These are phyloP conservation scores for Geotrichum bryndzae DNA, from an alignment of 1,139 yeast genomes.

Conservation along the genomic window DNA sequence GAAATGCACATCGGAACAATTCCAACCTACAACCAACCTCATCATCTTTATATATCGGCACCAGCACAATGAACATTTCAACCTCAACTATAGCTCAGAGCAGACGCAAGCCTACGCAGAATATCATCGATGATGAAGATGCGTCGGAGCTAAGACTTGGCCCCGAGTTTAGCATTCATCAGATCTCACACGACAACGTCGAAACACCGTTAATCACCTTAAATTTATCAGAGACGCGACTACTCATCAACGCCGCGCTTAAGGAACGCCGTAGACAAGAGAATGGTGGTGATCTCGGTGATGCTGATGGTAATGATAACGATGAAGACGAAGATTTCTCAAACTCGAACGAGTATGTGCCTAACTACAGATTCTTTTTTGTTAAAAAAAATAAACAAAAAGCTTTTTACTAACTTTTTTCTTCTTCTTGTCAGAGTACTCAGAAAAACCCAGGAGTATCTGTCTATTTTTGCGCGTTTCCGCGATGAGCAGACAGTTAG, in stretches of 20 bases:
- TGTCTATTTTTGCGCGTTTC: constrained; percentile 81
- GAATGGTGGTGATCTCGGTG: constrained; percentile 37
- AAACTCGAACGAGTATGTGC: constrained; percentile 37
- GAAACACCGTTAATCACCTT: constrained; percentile 74
- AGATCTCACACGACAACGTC: constrained; percentile 74
- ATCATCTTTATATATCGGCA: not conserved
- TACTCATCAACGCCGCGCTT: constrained; percentile 83
- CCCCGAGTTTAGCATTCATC: constrained; percentile 81
- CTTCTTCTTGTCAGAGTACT: constrained; percentile 45
- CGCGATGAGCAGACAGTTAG: constrained; percentile 88
- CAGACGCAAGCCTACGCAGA: constrained; percentile 66
- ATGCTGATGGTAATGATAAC: constrained; percentile 38
- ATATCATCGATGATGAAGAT: constrained; percentile 64
- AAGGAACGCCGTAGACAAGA: constrained; percentile 64
- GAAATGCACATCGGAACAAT: not conserved
- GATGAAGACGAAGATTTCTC: constrained; percentile 40
- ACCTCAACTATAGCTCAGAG: constrained; percentile 83
- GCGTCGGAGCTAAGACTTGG: constrained; percentile 83
- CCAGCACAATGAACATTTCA: constrained; percentile 66
- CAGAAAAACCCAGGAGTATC: constrained; percentile 85
- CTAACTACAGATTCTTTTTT: not conserved
- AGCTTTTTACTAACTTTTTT: not conserved
- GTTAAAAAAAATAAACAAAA: not conserved
- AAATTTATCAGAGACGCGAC: constrained; percentile 82
- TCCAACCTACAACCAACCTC: not conserved